A percentile compares a stretch with the other conserved stretches of the same genome.
These are phyloP conservation scores for Hemileccinum rubropunctum DNA, from an alignment of 768 basidiomycete genomes.

Conservation along the genomic window DNA sequence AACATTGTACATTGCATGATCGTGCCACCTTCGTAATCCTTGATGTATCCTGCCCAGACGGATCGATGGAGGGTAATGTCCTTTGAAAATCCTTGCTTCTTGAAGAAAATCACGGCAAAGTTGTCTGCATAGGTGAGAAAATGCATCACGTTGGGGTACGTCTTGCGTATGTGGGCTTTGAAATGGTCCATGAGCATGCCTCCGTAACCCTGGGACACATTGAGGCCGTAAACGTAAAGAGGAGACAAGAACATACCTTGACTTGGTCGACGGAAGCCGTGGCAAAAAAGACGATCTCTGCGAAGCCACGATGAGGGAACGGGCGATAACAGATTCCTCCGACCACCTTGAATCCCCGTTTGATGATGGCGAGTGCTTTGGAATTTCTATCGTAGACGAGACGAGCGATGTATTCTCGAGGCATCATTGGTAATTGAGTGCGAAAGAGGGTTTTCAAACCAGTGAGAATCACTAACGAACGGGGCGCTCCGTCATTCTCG, in stretches of 20 bases:
- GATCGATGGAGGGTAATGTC: slow-evolving; percentile 91
- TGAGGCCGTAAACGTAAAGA: slow-evolving; percentile 1
- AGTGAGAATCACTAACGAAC: slow-evolving; percentile 82
- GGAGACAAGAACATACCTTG: slow-evolving; percentile 56
- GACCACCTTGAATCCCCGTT: slow-evolving; percentile 92
- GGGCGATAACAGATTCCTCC: slow-evolving; percentile 97
- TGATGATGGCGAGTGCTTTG: slow-evolving; percentile 91
- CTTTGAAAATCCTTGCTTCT: slow-evolving; percentile 98
- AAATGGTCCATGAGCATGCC: slow-evolving; percentile 98
- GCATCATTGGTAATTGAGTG: slow-evolving; percentile 98
- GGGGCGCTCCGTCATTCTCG: slow-evolving; percentile 74
- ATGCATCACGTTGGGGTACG: slow-evolving; percentile 86
- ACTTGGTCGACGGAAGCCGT: slow-evolving; percentile 96
- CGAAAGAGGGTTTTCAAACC: slow-evolving; percentile 98
- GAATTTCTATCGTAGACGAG: slow-evolving; percentile 93
- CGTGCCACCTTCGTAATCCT: slow-evolving; percentile 98
- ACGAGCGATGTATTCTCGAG: slow-evolving; percentile 95
- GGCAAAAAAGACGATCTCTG: slow-evolving; percentile 98
- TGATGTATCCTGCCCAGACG: slow-evolving; percentile 98
- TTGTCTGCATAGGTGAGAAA: slow-evolving; percentile 99
- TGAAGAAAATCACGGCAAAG: slow-evolving; percentile 98
- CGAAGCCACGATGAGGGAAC: slow-evolving; percentile 91
- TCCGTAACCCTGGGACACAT: slow-evolving; percentile 79
- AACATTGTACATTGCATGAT: slow-evolving; percentile 99
- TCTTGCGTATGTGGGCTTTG: slow-evolving; percentile 84